Percentiles rank a stretch among this genome's conserved stretches.
Evolutionary conservation across 176 grass and related monocot genomes (phyloP).

Genomic region (Elymus sibiricus): DNA sequence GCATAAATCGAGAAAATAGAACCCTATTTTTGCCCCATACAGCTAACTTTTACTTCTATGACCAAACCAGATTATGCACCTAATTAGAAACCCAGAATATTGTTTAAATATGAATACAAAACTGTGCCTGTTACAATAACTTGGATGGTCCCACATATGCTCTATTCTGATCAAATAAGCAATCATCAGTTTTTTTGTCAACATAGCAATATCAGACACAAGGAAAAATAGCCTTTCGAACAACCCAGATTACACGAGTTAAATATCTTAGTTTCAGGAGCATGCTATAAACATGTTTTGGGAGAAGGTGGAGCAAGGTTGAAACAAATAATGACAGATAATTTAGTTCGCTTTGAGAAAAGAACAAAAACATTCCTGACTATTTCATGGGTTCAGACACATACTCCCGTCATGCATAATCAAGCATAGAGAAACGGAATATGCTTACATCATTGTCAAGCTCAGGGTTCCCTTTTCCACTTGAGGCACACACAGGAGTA

Average conservation of each 20-base stretch:
- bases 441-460: conserved; percentile 57
- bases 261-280: background rate
- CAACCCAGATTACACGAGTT: background rate
- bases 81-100: background rate
- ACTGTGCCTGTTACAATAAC: background rate
- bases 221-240: conserved; percentile 10
- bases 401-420: background rate
- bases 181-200: background rate
- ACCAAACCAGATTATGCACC: background rate
- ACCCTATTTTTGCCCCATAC: background rate
- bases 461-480: conserved; percentile 37
- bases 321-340: background rate
- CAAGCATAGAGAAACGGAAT: background rate
- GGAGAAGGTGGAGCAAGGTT: background rate
- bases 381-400: background rate
- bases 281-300: background rate
- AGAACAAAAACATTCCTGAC: background rate
- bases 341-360: conserved; percentile 9
- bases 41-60: background rate
- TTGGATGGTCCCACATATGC: background rate
- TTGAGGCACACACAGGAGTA: conserved; percentile 33
- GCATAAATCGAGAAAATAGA: background rate
- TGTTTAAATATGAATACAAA: conserved; percentile 3
- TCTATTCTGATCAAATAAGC: background rate
- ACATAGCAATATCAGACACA: background rate